Evolutionary conservation across 108 stramenopile genomes (phyloP).

Genomic region (Cyclotella kingstonii): DNA sequence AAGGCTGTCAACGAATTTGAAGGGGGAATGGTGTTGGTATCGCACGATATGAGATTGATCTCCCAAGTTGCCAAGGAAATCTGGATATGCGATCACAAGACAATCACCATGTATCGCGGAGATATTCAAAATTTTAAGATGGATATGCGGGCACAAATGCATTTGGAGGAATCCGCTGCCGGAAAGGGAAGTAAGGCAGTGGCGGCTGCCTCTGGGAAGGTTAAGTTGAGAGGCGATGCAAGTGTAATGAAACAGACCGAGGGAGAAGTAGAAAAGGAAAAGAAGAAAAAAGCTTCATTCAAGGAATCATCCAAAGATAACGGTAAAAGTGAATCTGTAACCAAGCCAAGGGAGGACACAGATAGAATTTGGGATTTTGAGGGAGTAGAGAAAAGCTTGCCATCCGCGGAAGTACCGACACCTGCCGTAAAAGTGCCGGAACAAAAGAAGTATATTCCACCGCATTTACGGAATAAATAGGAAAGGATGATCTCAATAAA

Average conservation of each 20-base stretch:
- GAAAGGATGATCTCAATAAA: no score
- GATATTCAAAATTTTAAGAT: constrained; percentile 94
- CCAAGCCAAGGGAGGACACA: constrained; percentile 11
- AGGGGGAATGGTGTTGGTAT: constrained; percentile 95
- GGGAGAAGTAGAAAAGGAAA: constrained; percentile 36
- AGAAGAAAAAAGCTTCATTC: constrained; percentile 13
- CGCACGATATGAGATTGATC: constrained; percentile 99
- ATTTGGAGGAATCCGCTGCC: constrained; percentile 51
- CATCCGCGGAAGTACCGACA: constrained; percentile 14
- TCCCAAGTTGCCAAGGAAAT: constrained; percentile 96
- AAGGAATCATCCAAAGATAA: neutral
- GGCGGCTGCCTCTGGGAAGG: constrained; percentile 14
- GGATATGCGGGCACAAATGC: constrained; percentile 81
- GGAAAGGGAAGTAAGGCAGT: constrained; percentile 5
- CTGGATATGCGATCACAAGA: constrained; percentile 96
- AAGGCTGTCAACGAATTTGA: constrained; percentile 96
- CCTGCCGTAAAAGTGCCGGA: constrained; percentile 1
- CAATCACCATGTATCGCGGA: constrained; percentile 81
- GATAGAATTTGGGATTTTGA: constrained; percentile 18
- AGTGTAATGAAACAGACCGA: constrained; percentile 65
- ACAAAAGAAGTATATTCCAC: constrained; percentile 73
- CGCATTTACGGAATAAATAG: constrained; percentile 64
- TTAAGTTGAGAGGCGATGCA: constrained; percentile 76
- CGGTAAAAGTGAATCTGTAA: constrained; percentile 15
- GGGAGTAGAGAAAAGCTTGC: constrained; percentile 24